Base-by-base conservation (phyloP, 2,329 filamentous ascomycete genomes). In the Diaporthe ampelina region DNA sequence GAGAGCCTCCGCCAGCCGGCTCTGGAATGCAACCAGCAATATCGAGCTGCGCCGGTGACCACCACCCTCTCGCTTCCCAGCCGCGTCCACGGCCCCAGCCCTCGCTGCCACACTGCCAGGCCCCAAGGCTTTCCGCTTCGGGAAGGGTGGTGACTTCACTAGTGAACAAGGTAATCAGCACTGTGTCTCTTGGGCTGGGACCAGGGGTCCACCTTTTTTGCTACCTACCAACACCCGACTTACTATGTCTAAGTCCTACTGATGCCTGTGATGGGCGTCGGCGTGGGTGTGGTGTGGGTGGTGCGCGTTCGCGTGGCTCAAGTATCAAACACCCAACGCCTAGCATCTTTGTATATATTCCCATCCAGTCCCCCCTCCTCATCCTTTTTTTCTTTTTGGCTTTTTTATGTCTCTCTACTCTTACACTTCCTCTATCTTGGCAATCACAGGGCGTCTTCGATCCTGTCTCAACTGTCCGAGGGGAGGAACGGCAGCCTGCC, bases 11-110 rank as follows among this genome's bases (percentile, higher is more conserved):
- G 74, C 72, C 74, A 73, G 73, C 74, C 74, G 43, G 67, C 67
- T 70, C 63, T 72, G 74, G 74, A 76, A 76, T 76, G 75, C 45
- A 45, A 63, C n/a, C n/a, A 35, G n/a, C 70, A 43, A 74, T 73
- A 57, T 70, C 67, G 45, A 54, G 58, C 67, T 72, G 70, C 17
- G 59, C 75, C 73, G 65, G 73, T 76, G 70, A 76, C 75, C 73
- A 75, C 68, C 54, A 52, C 57, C 26, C 45, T 50, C 32, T 56
- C 45, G 52, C 69, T 61, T 59, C 40, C 54, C 40, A 57, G 37
- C 50, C 48, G 50, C 56, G 21, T 35, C 72, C 63, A 56, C 50
- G 61, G 45, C 54, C 70, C 63, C 72, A 72, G 68, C 73, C 48
- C 69, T 70, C 63, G 70, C 48, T 61, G 45, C 70, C 75, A 43